phyloP scores from a whole-genome alignment of 129 eudicot genomes.

The Lonicera japonica region DNA sequence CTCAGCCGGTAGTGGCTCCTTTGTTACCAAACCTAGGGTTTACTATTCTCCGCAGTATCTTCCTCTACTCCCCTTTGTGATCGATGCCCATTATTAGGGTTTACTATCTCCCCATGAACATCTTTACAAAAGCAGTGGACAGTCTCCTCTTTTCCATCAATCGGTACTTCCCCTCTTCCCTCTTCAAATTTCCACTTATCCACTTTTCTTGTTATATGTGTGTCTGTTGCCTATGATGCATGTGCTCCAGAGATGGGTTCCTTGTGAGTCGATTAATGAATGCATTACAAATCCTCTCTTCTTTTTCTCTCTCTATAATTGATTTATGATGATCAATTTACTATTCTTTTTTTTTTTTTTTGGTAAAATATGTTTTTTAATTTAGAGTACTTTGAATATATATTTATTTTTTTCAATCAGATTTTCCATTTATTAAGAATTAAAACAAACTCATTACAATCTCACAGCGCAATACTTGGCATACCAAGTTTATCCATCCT shows the following conservation, averaged over 20 bases:
- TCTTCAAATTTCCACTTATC: not conserved
- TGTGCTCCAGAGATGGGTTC: slow-evolving; percentile 30
- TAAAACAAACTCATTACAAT: too few species aligned
- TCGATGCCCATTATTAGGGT: too few species aligned
- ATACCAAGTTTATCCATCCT: too few species aligned
- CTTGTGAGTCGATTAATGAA: slow-evolving; percentile 22
- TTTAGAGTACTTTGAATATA: too few species aligned
- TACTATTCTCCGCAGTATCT: too few species aligned
- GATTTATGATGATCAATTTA: not conserved
- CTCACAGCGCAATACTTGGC: too few species aligned
- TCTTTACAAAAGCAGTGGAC: too few species aligned
- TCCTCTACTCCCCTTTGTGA: too few species aligned
- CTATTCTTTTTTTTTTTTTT: not conserved
- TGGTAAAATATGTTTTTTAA: not conserved
- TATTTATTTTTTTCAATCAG: not conserved
- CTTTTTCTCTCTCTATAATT: not conserved
- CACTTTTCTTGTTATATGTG: not conserved
- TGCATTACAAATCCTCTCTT: slow-evolving; percentile 35
- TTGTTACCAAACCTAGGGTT: too few species aligned
- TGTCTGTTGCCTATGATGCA: slow-evolving; percentile 27
- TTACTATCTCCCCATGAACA: too few species aligned
- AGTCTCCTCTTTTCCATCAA: not conserved
- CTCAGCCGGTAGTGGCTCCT: too few species aligned
- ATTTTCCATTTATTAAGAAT: not conserved
- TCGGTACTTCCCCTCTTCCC: not conserved